These are phyloP conservation scores for Penicillium cataractarum DNA, from an alignment of 495 filamentous ascomycete species.

Conservation along the genomic window DNA sequence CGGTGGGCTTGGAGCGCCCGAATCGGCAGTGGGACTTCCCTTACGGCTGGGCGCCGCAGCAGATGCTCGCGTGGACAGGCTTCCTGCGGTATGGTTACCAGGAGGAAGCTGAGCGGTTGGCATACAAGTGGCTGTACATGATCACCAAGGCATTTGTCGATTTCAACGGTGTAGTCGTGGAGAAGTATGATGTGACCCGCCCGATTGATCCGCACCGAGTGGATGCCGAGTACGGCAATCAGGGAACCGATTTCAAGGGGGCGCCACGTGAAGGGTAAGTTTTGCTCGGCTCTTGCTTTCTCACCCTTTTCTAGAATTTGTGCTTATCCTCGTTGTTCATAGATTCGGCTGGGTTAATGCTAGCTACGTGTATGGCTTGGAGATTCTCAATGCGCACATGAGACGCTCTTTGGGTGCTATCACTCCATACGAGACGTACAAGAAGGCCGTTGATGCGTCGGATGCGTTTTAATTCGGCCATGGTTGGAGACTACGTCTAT, in stretches of 20 bases:
- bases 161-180: slow-evolving; percentile 95
- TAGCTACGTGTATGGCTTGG: slow-evolving; percentile 87
- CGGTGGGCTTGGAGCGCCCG: slow-evolving; percentile 76
- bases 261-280: slow-evolving; percentile 94
- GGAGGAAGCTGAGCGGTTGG: slow-evolving; percentile 82
- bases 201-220: slow-evolving; percentile 88
- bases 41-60: slow-evolving; percentile 97
- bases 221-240: slow-evolving; percentile 96
- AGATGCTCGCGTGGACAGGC: slow-evolving; percentile 96
- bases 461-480: slow-evolving; percentile 23
- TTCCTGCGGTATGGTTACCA: slow-evolving; percentile 88
- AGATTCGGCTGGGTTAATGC: slow-evolving; percentile 99
- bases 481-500: background rate
- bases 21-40: slow-evolving; percentile 99
- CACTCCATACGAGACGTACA: slow-evolving; percentile 76
- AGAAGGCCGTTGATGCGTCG: slow-evolving; percentile 42
- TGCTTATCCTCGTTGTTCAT: slow-evolving; percentile 31
- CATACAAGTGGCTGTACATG: slow-evolving; percentile 97
- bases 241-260: slow-evolving; percentile 90
- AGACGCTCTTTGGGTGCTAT: slow-evolving; percentile 80
- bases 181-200: slow-evolving; percentile 97
- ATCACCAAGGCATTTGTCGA: slow-evolving; percentile 96
- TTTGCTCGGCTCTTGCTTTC: slow-evolving; percentile 1
- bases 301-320: background rate
- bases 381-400: slow-evolving; percentile 82